phyloP scores from a whole-genome alignment of 805 yeast species.

The Candida oleophila region DNA sequence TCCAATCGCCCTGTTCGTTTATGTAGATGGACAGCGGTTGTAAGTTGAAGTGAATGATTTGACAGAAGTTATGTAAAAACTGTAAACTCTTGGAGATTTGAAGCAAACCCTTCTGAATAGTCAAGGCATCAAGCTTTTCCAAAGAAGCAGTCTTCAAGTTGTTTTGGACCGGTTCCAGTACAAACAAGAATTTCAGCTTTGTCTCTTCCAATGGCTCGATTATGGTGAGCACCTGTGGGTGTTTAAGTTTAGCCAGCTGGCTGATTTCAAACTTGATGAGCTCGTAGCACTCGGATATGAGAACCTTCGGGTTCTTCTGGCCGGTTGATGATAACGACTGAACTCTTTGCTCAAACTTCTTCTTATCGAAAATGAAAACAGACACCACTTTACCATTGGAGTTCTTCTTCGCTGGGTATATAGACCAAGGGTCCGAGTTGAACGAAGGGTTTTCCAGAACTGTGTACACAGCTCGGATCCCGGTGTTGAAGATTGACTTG shows the following conservation, averaged over 20 bases:
- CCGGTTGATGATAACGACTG: conserved; percentile 29
- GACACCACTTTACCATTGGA: conserved; percentile 63
- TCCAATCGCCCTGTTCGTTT: conserved; percentile 91
- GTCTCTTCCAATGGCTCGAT: conserved; percentile 91
- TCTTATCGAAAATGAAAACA: conserved; percentile 84
- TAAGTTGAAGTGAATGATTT: conserved; percentile 72
- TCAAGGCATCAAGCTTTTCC: conserved; percentile 58
- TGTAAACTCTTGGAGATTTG: conserved; percentile 77
- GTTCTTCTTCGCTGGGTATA: conserved; percentile 79
- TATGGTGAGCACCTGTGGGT: conserved; percentile 81
- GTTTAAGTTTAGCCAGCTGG: conserved; percentile 77
- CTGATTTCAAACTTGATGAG: conserved; percentile 66
- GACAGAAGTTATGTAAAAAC: conserved; percentile 77
- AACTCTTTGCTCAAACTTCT: conserved; percentile 61
- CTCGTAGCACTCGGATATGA: conserved; percentile 62
- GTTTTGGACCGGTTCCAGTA: conserved; percentile 72
- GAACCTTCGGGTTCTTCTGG: conserved; percentile 47
- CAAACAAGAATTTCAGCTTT: conserved; percentile 73
- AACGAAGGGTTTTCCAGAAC: conserved; percentile 72
- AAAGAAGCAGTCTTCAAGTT: conserved; percentile 43
- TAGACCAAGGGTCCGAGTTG: conserved; percentile 77
- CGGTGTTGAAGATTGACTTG: conserved; percentile 52
- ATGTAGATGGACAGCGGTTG: conserved; percentile 77
- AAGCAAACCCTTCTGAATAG: conserved; percentile 78
- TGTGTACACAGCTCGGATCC: conserved; percentile 65